Evolutionary conservation across 1,139 yeast genomes (phyloP).

Genomic region (Waltiozyma sp.): DNA sequence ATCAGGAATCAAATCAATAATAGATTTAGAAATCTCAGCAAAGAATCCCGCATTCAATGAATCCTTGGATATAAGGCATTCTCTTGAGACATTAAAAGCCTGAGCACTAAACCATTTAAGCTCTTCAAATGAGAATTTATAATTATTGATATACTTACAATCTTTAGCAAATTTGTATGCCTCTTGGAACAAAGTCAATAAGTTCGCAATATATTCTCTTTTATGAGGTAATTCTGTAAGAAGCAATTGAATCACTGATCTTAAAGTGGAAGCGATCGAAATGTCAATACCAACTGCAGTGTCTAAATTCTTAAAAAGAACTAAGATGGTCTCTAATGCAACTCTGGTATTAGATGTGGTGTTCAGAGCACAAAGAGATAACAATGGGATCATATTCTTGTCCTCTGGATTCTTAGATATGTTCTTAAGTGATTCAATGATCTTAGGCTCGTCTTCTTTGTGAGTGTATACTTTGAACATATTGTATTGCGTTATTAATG

Average conservation of each 20-base stretch:
- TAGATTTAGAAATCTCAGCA: conserved; percentile 5
- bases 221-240: conserved; percentile 10
- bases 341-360: conserved; percentile 7
- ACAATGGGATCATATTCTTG: conserved; percentile 9
- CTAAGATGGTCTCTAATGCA: conserved; percentile 13
- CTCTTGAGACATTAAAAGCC: conserved; percentile 10
- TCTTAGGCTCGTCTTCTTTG: conserved; percentile 8
- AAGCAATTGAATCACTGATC: conserved; percentile 17
- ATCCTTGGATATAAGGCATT: conserved; percentile 6
- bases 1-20: conserved; percentile 9
- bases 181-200: conserved; percentile 9
- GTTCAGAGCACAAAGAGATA: conserved; percentile 14
- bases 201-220: not conserved
- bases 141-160: conserved; percentile 2
- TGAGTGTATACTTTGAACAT: conserved; percentile 16
- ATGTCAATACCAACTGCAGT: conserved; percentile 6
- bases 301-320: conserved; percentile 11
- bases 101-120: conserved; percentile 15
- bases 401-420: conserved; percentile 8
- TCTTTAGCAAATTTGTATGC: conserved; percentile 10
- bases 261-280: conserved; percentile 15
- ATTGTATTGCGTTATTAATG: conserved; percentile 20
- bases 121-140: conserved; percentile 9
- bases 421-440: conserved; percentile 4
- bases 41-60: conserved; percentile 9